Evolutionary conservation across 1,284 basidiomycete species (phyloP).

Genomic region (Cryptococcus jaspeensis): DNA sequence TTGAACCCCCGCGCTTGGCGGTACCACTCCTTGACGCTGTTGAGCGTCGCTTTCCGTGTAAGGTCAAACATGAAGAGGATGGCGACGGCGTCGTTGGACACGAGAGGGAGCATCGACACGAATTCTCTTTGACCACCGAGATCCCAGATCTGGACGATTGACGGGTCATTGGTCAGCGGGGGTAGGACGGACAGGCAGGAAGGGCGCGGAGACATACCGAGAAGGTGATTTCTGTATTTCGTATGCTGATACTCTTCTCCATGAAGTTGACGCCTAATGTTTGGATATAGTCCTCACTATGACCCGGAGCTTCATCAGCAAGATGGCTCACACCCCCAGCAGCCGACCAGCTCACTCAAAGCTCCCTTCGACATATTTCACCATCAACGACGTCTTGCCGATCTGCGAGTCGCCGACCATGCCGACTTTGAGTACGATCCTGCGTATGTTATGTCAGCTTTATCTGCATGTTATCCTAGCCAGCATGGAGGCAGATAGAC

Average conservation of each 20-base stretch:
- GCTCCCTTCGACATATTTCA: conserved; percentile 95
- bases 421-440: conserved; percentile 94
- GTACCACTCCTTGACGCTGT: conserved; percentile 99
- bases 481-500: neutral
- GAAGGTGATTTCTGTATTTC: conserved; percentile 97
- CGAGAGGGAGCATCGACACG: conserved; percentile 96
- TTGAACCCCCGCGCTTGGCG: conserved; percentile 97
- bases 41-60: conserved; percentile 91
- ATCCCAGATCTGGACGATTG: conserved; percentile 79
- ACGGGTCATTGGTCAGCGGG: neutral
- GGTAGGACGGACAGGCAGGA: neutral
- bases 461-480: too few relatives aligned
- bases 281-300: conserved; percentile 94
- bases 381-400: conserved; percentile 97
- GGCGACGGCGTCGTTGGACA: conserved; percentile 97
- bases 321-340: neutral
- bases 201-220: conserved; percentile 58
- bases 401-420: conserved; percentile 99
- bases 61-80: conserved; percentile 99
- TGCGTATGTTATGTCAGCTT: conserved; percentile 45
- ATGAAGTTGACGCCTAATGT: conserved; percentile 99
- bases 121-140: conserved; percentile 96
- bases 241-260: conserved; percentile 97
- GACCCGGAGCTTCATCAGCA: conserved; percentile 6
- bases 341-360: conserved; percentile 60